Conservation (phyloP, 2,329 filamentous ascomycete genomes). For the Colletotrichum liriopes region DNA sequence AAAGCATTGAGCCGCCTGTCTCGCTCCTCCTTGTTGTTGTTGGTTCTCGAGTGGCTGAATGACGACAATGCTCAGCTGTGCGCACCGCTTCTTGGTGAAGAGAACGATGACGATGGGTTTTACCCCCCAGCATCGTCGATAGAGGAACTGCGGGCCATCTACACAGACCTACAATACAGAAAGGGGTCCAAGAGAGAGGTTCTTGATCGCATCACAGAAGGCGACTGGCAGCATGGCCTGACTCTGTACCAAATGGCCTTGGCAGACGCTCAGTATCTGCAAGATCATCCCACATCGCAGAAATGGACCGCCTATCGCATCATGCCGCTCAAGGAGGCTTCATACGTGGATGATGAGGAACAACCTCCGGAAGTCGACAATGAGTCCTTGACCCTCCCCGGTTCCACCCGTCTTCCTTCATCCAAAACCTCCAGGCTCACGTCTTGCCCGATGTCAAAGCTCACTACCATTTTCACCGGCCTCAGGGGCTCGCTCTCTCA, state of each 20-base stretch:
- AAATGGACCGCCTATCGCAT: constrained; percentile 77
- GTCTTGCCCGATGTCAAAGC: constrained; percentile 86
- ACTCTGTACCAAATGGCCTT: constrained; percentile 78
- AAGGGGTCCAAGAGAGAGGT: constrained; percentile 76
- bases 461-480: constrained; percentile 85
- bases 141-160: constrained; percentile 77
- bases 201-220: constrained; percentile 74
- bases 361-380: constrained; percentile 55
- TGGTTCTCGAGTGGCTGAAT: constrained; percentile 85
- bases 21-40: constrained; percentile 78
- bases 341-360: constrained; percentile 57
- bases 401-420: constrained; percentile 86
- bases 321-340: constrained; percentile 63
- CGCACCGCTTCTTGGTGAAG: constrained; percentile 66
- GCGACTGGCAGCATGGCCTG: constrained; percentile 78
- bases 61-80: constrained; percentile 74
- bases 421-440: constrained; percentile 81
- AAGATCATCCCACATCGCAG: constrained; percentile 75
- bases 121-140: constrained; percentile 79
- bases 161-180: constrained; percentile 71
- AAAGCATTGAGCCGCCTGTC: constrained; percentile 81
- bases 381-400: constrained; percentile 69
- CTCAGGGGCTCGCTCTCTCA: constrained; percentile 77
- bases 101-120: constrained; percentile 74
- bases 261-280: constrained; percentile 77